A percentile compares a stretch with the other conserved stretches of the same genome.
Conservation (phyloP, 2,329 filamentous ascomycete species). For the Fusarium pseudonygamai region DNA sequence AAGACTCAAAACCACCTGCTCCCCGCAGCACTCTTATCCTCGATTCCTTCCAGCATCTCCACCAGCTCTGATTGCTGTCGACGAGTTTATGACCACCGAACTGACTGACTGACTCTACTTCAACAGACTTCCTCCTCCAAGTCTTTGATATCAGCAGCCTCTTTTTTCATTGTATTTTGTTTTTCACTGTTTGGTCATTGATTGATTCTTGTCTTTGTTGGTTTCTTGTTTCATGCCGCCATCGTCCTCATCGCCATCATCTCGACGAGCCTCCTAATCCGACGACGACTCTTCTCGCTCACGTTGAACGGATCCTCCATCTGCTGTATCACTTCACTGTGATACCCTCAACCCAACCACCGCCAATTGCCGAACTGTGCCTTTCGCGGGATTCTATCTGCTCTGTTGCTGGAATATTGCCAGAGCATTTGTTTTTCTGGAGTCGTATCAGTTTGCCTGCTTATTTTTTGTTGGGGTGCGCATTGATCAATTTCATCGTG, state of each 20-base stretch:
- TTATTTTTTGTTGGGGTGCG: constrained; percentile 7
- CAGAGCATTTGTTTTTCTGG: constrained; percentile 38
- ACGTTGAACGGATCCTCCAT: constrained; percentile 7
- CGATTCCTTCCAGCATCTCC: constrained; percentile 32
- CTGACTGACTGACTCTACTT: constrained; percentile 32
- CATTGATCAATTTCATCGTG: constrained; percentile 25
- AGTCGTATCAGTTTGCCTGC: constrained; percentile 28
- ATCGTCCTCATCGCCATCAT: not conserved
- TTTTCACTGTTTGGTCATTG: constrained; percentile 1
- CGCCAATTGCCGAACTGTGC: constrained; percentile 34
- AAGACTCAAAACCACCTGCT: constrained; percentile 42
- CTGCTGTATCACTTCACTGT: constrained; percentile 34
- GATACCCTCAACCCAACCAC: constrained; percentile 14
- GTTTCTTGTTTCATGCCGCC: constrained; percentile 6
- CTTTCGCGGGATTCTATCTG: constrained; percentile 21
- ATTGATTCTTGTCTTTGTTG: constrained; percentile 2
- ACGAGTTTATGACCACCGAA: constrained; percentile 39
- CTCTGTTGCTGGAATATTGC: constrained; percentile 55
- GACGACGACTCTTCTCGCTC: constrained; percentile 16
- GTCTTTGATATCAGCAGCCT: constrained; percentile 39
- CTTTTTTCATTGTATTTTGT: constrained; percentile 16
- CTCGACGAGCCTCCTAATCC: constrained; percentile 25
- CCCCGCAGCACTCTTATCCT: constrained; percentile 36
- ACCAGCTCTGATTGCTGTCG: constrained; percentile 40
- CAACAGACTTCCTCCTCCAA: not conserved